Percentiles rank a stretch among this genome's conserved stretches.
Evolutionary conservation across 805 yeast genomes (phyloP).

Genomic region (Wickerhamomyces mucosus): DNA sequence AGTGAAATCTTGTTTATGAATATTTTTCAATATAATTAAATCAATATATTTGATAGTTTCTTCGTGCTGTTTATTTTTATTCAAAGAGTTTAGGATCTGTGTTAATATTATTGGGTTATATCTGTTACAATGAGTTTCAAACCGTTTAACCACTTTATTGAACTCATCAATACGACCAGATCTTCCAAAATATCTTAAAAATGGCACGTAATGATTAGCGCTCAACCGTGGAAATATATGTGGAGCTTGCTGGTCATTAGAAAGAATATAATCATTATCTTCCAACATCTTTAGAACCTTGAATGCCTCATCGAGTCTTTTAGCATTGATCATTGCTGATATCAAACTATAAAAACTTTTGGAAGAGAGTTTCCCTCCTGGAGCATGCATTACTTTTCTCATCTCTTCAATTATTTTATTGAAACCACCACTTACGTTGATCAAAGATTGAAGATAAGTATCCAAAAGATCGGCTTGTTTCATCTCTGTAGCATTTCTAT

Average conservation of each 20-base stretch:
- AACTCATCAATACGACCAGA: constrained; percentile 20
- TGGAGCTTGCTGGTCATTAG: no score
- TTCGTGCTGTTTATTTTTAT: constrained; percentile 20
- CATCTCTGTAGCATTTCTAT: constrained; percentile 8
- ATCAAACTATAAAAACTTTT: constrained; percentile 20
- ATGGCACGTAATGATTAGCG: constrained; percentile 31
- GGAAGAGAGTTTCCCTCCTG: constrained; percentile 11
- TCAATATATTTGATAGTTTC: constrained; percentile 27
- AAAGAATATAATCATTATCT: constrained; percentile 15
- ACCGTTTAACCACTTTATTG: constrained; percentile 20
- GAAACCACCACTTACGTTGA: constrained; percentile 10
- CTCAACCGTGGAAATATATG: no score
- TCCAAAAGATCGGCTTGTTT: constrained; percentile 13
- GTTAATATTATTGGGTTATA: constrained; percentile 29
- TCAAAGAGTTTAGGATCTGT: constrained; percentile 27
- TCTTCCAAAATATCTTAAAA: constrained; percentile 26
- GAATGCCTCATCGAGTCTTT: constrained; percentile 22
- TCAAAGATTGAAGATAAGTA: constrained; percentile 11
- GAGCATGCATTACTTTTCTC: constrained; percentile 4
- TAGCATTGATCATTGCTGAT: constrained; percentile 16
- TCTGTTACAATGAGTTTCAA: constrained; percentile 21
- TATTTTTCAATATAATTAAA: constrained; percentile 14
- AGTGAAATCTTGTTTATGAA: constrained; percentile 6
- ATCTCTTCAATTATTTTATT: constrained; percentile 7
- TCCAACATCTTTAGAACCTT: constrained; percentile 25